Conservation (phyloP, 1,284 basidiomycete genomes). For the Papiliotrema nemorosa region DNA sequence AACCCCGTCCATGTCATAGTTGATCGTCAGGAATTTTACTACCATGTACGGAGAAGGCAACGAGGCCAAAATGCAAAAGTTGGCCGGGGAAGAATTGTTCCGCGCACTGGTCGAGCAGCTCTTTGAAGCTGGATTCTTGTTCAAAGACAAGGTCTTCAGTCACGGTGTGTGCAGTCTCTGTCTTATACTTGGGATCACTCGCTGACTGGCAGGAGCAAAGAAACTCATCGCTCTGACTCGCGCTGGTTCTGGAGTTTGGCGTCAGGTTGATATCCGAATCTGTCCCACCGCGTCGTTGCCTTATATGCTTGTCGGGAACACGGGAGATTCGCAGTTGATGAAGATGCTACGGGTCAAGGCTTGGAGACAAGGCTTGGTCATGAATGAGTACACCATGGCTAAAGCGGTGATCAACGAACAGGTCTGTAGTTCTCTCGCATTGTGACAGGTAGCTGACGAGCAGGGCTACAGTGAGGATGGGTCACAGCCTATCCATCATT, state of each 20-base stretch:
- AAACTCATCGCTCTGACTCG: slow-evolving; percentile 29
- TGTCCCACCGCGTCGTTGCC: slow-evolving; percentile 27
- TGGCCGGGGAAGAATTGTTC: too few relatives aligned
- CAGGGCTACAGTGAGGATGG: background rate
- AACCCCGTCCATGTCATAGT: background rate
- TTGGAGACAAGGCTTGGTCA: slow-evolving; percentile 21
- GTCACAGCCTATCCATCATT: background rate
- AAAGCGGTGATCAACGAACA: slow-evolving; percentile 5
- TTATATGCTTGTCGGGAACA: slow-evolving; percentile 40
- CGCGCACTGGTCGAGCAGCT: too few relatives aligned
- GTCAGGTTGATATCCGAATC: slow-evolving; percentile 36
- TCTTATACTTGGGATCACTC: too few relatives aligned
- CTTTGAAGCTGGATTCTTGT: slow-evolving; percentile 19
- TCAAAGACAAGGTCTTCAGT: slow-evolving; percentile 25
- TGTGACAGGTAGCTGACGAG: background rate
- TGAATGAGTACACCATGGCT: slow-evolving; percentile 45
- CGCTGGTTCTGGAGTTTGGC: slow-evolving; percentile 15
- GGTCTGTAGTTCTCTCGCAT: slow-evolving; percentile 5
- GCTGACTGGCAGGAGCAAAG: slow-evolving; percentile 29
- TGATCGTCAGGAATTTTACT: too few relatives aligned
- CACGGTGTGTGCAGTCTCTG: too few relatives aligned
- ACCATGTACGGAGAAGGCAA: too few relatives aligned
- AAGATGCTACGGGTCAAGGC: slow-evolving; percentile 29
- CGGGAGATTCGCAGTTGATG: slow-evolving; percentile 37
- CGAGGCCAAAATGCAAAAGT: too few relatives aligned